phyloP scores from a whole-genome alignment of 1,284 basidiomycete genomes.

The Heterobasidion parviporum region DNA sequence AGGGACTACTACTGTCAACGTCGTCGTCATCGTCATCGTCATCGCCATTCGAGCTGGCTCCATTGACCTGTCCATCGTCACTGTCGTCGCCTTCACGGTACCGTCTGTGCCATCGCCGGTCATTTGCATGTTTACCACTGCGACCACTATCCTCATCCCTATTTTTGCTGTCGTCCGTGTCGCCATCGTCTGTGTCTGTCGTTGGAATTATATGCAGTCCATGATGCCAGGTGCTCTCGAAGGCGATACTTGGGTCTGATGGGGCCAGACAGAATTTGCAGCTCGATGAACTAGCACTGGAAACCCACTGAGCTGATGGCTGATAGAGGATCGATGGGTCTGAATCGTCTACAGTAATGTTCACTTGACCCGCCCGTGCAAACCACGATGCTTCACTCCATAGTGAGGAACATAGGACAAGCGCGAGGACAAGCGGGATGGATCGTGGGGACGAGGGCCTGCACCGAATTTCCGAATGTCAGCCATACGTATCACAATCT shows the following conservation, averaged over 20 bases:
- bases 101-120: too few species aligned
- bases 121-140: too few species aligned
- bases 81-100: neutral
- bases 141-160: too few species aligned
- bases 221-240: constrained; percentile 32
- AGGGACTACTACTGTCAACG: constrained; percentile 15
- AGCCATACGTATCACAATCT: too few species aligned
- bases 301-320: constrained; percentile 31
- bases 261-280: constrained; percentile 25
- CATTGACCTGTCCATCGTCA: constrained; percentile 9
- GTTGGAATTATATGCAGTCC: constrained; percentile 27
- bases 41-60: constrained; percentile 18
- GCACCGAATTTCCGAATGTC: neutral
- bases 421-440: neutral
- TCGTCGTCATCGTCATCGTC: constrained; percentile 9
- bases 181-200: constrained; percentile 18
- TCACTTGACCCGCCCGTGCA: constrained; percentile 16
- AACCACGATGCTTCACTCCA: neutral
- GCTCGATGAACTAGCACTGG: constrained; percentile 23
- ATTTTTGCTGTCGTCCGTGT: neutral
- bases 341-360: constrained; percentile 38
- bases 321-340: constrained; percentile 32
- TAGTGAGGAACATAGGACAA: constrained; percentile 1
- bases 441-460: neutral
- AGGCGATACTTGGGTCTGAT: constrained; percentile 17